Percentiles rank a stretch among this genome's conserved stretches.
phyloP scores from a whole-genome alignment of 805 yeast species.

The Ogataea kodamae region DNA sequence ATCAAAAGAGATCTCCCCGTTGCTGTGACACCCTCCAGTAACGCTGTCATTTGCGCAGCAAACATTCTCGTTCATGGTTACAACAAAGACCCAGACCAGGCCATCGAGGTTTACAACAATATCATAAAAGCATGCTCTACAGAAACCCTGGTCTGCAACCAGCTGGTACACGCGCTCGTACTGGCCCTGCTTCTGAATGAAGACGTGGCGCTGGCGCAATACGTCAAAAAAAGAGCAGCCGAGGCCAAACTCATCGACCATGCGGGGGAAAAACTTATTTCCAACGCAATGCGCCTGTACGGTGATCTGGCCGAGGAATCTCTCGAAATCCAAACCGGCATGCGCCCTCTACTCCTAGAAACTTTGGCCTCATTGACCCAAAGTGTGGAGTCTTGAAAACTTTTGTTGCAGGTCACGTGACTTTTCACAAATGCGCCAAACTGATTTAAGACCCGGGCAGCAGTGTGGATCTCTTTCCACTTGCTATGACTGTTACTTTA shows the following conservation, averaged over 20 bases:
- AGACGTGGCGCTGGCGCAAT: slow-evolving; percentile 33
- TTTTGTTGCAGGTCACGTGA: slow-evolving; percentile 4
- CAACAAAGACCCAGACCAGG: slow-evolving; percentile 25
- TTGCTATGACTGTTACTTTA: slow-evolving; percentile 84
- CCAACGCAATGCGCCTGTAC: slow-evolving; percentile 28
- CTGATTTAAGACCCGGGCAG: neutral
- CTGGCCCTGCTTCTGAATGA: slow-evolving; percentile 23
- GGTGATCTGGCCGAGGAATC: slow-evolving; percentile 29
- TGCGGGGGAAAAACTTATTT: slow-evolving; percentile 21
- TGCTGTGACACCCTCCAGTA: neutral
- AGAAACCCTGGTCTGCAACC: slow-evolving; percentile 8
- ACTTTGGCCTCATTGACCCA: slow-evolving; percentile 5
- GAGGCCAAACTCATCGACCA: slow-evolving; percentile 26
- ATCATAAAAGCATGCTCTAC: slow-evolving; percentile 19
- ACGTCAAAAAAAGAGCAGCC: slow-evolving; percentile 29
- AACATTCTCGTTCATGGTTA: slow-evolving; percentile 4
- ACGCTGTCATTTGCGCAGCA: slow-evolving; percentile 2
- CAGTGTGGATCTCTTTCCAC: slow-evolving; percentile 1
- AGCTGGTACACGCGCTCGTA: slow-evolving; percentile 27
- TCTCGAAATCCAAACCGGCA: slow-evolving; percentile 6
- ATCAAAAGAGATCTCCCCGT: slow-evolving; percentile 2
- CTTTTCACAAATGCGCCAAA: slow-evolving; percentile 1
- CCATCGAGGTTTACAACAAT: slow-evolving; percentile 33
- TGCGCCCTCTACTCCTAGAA: slow-evolving; percentile 2
- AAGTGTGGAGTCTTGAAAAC: slow-evolving; percentile 6